Conservation (phyloP, 306 rosid species). For the Trifolium repens region DNA sequence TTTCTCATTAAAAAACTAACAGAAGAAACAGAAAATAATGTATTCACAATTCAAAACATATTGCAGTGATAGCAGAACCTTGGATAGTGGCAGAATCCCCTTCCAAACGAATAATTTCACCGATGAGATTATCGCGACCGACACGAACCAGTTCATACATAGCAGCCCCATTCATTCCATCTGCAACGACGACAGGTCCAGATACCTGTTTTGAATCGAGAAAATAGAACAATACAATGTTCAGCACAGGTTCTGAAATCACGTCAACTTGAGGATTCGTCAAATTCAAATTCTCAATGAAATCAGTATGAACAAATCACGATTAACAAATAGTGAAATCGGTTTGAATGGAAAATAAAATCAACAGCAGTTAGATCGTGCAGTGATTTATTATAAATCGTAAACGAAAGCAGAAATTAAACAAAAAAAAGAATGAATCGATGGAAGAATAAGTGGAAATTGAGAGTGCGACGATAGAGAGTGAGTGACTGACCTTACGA, state of each 20-base stretch:
- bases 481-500: conserved; percentile 67
- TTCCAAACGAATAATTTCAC: conserved; percentile 96
- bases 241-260: not conserved
- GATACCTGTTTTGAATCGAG: conserved; percentile 68
- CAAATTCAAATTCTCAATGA: not conserved
- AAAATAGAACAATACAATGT: conserved; percentile 8
- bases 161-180: conserved; percentile 99
- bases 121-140: conserved; percentile 88
- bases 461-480: not conserved
- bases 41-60: not conserved
- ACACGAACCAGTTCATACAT: conserved; percentile 99
- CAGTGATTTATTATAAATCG: not conserved
- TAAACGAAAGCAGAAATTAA: not conserved
- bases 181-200: conserved; percentile 97
- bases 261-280: not conserved
- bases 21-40: not conserved
- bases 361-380: not conserved
- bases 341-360: not conserved
- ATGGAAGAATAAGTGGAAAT: not conserved
- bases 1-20: not conserved
- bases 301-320: conserved; percentile 7
- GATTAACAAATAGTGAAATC: not conserved
- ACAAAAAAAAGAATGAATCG: not conserved
- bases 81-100: conserved; percentile 99
- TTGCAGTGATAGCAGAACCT: conserved; percentile 52